Percentiles rank a stretch among this genome's conserved stretches.
Conservation (phyloP, 345 rosid genomes). For the Hibiscus tridactylites region DNA sequence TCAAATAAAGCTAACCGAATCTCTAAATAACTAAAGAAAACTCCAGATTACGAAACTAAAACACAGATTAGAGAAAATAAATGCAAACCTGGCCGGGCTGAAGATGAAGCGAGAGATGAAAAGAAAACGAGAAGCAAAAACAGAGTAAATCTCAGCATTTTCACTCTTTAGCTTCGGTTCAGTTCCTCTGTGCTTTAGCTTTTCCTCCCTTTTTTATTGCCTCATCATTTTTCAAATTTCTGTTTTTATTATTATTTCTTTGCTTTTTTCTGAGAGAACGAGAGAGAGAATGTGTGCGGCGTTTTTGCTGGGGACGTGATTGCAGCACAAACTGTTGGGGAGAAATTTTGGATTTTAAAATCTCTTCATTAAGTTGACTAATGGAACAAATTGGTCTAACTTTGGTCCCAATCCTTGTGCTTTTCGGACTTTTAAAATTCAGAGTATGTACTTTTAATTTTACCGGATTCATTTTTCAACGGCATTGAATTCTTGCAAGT, state of each 20-base stretch:
- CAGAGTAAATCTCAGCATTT: constrained; percentile 27
- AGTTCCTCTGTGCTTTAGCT: background rate
- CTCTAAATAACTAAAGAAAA: background rate
- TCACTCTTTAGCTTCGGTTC: constrained; percentile 1
- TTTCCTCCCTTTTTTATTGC: background rate
- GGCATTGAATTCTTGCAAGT: no score
- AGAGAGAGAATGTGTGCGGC: background rate
- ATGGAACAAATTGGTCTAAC: no score
- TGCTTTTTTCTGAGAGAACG: constrained; percentile 7
- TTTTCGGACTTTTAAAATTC: no score
- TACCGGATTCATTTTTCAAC: no score
- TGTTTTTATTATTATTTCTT: background rate
- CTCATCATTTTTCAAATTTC: constrained; percentile 11
- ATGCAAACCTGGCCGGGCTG: constrained; percentile 38
- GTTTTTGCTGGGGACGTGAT: constrained; percentile 20
- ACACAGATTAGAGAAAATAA: background rate
- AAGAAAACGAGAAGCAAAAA: constrained; percentile 32
- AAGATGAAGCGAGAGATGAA: constrained; percentile 23
- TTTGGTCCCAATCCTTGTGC: no score
- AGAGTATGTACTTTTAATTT: no score
- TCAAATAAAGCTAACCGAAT: background rate
- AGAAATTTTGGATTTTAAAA: background rate
- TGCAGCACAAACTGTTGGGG: constrained; percentile 24
- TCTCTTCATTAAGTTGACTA: constrained; percentile 14
- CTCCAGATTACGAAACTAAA: background rate